Base-by-base conservation (phyloP, 768 basidiomycete species). In the Amanita exitialis region DNA sequence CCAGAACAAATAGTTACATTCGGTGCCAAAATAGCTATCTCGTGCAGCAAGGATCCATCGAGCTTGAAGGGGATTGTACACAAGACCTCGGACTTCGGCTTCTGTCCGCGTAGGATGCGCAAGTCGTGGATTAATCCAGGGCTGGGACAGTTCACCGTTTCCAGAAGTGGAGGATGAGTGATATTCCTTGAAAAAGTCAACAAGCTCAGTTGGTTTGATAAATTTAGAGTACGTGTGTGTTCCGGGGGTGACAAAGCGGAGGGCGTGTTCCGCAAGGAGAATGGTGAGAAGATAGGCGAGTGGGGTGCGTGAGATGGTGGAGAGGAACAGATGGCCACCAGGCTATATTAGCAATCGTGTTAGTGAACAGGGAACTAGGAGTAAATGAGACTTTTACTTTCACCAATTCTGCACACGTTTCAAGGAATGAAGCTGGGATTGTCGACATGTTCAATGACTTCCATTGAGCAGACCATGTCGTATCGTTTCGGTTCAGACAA, bases 361-460 rank as follows among this genome's bases (percentile, higher is more conserved):
- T 20, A 7, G 9, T 12, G 16, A 28, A 5, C 23, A 46, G 5
- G 21, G 35, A 32, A 8, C 27, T 32, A 6, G 23, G 4, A 28
- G 25, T n/a, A 18, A 21, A 45, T 28, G 13, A 30, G 39, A 34
- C 21, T 37, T n/a, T n/a, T 55, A 92, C 94, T 71, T 96, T 98
- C 57, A 95, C 79, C 27, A 98, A 76, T 52, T 84, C 75, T 0
- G 87, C 87, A 57, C 92, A 86, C 35, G 84, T 80, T 25, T 78
- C 71, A 44, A 99, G 74, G 65, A 99, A 99, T 6, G 76, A 74
- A 5, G 79, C 73, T 1, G 1, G 96, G 94, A 60, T 95, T 85
- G 62, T 96, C 89, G 46, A 99, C 96, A 61, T 99, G 96, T 68
- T 99, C 96, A 27, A 99, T 63, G 6, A 99, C 95, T 65, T 99